Evolutionary conservation across 208 protist genomes (phyloP).

Genomic region (Angomonas ambiguus): DNA sequence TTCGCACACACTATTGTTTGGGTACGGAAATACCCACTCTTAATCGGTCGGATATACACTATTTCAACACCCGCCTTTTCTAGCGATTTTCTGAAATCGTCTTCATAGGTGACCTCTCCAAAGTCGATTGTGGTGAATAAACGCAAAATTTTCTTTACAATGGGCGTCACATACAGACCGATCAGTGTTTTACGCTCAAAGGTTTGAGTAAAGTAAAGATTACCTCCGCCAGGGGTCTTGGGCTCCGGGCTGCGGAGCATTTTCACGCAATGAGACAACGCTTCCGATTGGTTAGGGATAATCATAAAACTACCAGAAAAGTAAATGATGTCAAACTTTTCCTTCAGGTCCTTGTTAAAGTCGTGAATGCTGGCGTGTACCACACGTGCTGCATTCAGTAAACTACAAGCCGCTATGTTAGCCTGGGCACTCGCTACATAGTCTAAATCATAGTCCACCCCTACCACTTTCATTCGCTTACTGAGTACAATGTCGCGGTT

Average conservation of each 20-base stretch:
- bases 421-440: conserved; percentile 54
- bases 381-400: conserved; percentile 39
- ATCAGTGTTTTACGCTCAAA: conserved; percentile 66
- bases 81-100: conserved; percentile 55
- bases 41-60: conserved; percentile 34
- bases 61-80: conserved; percentile 50
- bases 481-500: conserved; percentile 74
- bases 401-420: conserved; percentile 30
- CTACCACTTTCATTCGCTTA: conserved; percentile 59
- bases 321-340: conserved; percentile 66
- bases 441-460: conserved; percentile 65
- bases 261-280: conserved; percentile 49
- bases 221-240: conserved; percentile 32
- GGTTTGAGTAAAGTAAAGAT: conserved; percentile 78
- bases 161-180: conserved; percentile 43
- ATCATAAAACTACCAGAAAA: conserved; percentile 85
- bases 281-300: conserved; percentile 45
- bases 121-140: conserved; percentile 76
- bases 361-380: conserved; percentile 65
- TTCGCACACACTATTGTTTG: conserved; percentile 42
- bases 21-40: conserved; percentile 39
- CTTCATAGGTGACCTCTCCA: conserved; percentile 77
- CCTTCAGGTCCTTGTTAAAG: conserved; percentile 39
- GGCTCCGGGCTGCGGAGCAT: conserved; percentile 56
- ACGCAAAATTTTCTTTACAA: conserved; percentile 52